Conservation (phyloP, 495 filamentous ascomycete species). For the Hypoxylon fragiforme region DNA sequence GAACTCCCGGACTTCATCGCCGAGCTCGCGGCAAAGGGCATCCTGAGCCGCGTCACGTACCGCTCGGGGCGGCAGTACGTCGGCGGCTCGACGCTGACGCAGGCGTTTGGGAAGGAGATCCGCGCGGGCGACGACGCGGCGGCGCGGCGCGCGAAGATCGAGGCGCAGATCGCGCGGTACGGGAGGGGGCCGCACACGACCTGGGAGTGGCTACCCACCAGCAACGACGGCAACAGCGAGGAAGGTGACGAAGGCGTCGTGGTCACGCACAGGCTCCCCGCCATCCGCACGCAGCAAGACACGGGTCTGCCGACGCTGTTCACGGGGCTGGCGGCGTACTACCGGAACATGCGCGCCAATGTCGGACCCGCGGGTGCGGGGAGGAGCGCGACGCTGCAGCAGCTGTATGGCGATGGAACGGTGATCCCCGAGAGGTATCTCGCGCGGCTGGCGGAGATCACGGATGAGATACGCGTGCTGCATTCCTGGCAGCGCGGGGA, state of each 20-base stretch:
- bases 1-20: conserved; percentile 55
- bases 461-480: conserved; percentile 52
- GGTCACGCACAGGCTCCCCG: conserved; percentile 43
- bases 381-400: conserved; percentile 28
- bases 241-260: conserved; percentile 47
- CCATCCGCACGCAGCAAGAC: conserved; percentile 50
- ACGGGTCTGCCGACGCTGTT: conserved; percentile 57
- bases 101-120: conserved; percentile 57
- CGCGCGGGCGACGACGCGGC: conserved; percentile 49
- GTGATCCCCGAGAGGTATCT: conserved; percentile 56
- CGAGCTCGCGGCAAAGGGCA: conserved; percentile 50
- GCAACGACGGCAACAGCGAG: too few relatives aligned
- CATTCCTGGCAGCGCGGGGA: conserved; percentile 46
- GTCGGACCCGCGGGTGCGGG: conserved; percentile 23
- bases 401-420: conserved; percentile 55
- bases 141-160: conserved; percentile 49
- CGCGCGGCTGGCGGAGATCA: conserved; percentile 49
- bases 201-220: conserved; percentile 59
- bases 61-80: conserved; percentile 48
- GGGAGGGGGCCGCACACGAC: conserved; percentile 42
- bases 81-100: conserved; percentile 53
- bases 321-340: conserved; percentile 53
- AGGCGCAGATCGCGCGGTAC: conserved; percentile 54
- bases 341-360: conserved; percentile 43
- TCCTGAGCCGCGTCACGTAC: conserved; percentile 51